A percentile compares a stretch with the other conserved stretches of the same genome.
These are phyloP conservation scores for Mucor saturninus DNA, from an alignment of 371 early-diverging fungal species.

Conservation along the genomic window DNA sequence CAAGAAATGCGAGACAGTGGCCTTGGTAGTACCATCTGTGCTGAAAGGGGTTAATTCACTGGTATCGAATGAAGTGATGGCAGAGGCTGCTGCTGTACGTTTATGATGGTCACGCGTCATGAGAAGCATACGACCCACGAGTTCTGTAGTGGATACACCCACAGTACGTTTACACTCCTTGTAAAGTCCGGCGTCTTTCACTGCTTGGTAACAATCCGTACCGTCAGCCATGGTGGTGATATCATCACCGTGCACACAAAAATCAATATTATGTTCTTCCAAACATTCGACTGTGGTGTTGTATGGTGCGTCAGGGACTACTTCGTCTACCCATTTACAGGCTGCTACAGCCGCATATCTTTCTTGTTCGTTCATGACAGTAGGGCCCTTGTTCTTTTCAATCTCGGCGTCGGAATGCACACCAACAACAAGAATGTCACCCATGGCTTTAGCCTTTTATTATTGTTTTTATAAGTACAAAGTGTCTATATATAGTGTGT, in stretches of 20 bases:
- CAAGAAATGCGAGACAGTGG: constrained; percentile 79
- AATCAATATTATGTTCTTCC: constrained; percentile 85
- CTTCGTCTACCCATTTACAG: constrained; percentile 97
- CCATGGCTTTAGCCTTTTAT: constrained; percentile 79
- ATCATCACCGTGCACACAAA: constrained; percentile 97
- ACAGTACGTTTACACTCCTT: constrained; percentile 92
- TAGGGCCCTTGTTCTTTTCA: constrained; percentile 91
- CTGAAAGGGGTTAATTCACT: constrained; percentile 19
- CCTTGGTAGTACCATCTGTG: constrained; percentile 8
- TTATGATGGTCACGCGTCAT: constrained; percentile 89
- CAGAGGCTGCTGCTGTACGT: constrained; percentile 13
- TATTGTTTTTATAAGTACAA: not conserved
- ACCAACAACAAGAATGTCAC: constrained; percentile 93
- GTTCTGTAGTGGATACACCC: constrained; percentile 94
- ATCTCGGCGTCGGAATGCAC: constrained; percentile 97
- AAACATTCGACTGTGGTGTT: constrained; percentile 85
- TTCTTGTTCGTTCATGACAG: constrained; percentile 96
- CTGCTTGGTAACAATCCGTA: constrained; percentile 93
- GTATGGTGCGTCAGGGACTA: constrained; percentile 95
- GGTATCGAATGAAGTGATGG: constrained; percentile 15
- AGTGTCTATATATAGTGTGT: not conserved
- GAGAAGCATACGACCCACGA: constrained; percentile 95
- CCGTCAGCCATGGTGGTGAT: constrained; percentile 95
- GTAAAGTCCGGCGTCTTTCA: constrained; percentile 94
- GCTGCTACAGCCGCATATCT: constrained; percentile 93